Conservation (phyloP, 768 basidiomycete genomes). For the Neoboletus subvelutipes region DNA sequence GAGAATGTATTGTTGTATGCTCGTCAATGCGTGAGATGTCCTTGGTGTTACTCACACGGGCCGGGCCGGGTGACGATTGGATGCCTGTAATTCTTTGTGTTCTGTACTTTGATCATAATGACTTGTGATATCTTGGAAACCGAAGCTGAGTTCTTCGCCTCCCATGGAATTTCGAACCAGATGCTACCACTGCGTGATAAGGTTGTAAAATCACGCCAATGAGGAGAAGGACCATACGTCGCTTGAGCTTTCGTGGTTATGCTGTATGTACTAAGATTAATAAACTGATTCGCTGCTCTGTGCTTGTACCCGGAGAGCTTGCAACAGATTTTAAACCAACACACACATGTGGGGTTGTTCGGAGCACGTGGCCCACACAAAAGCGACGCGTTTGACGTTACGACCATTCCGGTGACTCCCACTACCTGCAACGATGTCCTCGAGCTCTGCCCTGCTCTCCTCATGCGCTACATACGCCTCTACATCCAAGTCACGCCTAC, state of each 20-base stretch:
- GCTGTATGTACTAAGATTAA: background rate
- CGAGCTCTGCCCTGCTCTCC: slow-evolving; percentile 16
- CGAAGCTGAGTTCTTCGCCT: too few species aligned
- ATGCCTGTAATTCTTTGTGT: too few species aligned
- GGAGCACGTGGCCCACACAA: slow-evolving; percentile 12
- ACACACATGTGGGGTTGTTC: background rate
- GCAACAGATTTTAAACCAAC: background rate
- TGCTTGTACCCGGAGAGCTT: too few species aligned
- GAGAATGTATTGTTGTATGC: too few species aligned
- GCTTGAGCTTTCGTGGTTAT: background rate
- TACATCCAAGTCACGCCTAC: slow-evolving; percentile 50
- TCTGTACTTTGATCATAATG: too few species aligned
- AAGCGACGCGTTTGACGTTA: slow-evolving; percentile 5
- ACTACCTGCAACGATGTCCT: slow-evolving; percentile 18
- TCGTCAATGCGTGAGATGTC: too few species aligned
- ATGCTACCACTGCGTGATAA: background rate
- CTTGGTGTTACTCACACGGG: too few species aligned
- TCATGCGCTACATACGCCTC: slow-evolving; percentile 29
- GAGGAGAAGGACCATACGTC: background rate
- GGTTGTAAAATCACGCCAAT: background rate
- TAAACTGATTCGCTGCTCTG: background rate
- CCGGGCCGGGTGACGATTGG: too few species aligned
- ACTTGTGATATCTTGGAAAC: too few species aligned
- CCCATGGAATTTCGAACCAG: background rate
- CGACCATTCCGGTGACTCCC: background rate